Conservation (phyloP, 257 asterid genomes). For the Solanum pinnatisectum region DNA sequence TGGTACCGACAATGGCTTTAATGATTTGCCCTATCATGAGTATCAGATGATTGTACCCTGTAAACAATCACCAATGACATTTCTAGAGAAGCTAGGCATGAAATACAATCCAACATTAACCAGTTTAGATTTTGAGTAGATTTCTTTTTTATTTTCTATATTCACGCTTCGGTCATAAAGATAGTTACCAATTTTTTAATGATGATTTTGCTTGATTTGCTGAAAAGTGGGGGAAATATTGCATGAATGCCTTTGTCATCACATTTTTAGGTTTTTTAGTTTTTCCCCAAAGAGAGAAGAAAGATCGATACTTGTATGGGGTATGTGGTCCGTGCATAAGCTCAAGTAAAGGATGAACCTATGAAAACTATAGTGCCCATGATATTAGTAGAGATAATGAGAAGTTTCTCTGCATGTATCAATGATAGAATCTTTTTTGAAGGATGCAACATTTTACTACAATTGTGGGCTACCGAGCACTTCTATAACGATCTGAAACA, state of each 20-base stretch:
- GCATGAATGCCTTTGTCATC: background rate
- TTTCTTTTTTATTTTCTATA: background rate
- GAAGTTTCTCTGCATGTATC: background rate
- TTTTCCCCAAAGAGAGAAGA: no score
- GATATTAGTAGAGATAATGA: background rate
- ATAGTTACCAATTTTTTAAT: background rate
- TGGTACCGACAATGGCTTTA: background rate
- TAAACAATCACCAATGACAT: background rate
- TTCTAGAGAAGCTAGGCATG: background rate
- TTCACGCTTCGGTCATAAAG: background rate
- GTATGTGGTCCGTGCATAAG: background rate
- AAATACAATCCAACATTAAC: background rate
- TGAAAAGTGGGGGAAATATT: no score
- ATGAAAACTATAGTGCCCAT: background rate
- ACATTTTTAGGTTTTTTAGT: no score
- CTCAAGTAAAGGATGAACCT: background rate
- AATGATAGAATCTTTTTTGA: background rate
- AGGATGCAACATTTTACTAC: background rate
- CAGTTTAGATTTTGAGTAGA: background rate
- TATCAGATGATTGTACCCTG: background rate
- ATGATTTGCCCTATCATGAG: background rate
- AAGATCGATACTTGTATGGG: background rate
- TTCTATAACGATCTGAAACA: background rate
- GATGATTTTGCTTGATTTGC: no score
- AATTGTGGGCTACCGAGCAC: background rate